Conservation (phyloP, 1,139 yeast genomes). For the Scheffersomyces illinoinensis region DNA sequence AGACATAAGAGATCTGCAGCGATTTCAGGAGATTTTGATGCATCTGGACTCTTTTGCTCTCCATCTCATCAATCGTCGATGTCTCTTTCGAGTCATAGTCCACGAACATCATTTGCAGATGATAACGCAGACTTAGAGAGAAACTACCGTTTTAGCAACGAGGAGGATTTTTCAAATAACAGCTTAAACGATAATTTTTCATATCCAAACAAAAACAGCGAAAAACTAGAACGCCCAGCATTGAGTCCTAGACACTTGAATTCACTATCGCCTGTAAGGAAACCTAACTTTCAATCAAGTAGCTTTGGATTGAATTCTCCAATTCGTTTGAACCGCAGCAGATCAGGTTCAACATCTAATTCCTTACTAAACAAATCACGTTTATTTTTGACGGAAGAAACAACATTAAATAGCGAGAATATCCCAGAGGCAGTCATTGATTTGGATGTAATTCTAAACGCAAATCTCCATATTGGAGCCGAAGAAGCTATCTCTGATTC, state of each 20-base stretch:
- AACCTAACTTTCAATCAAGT: conserved; percentile 6
- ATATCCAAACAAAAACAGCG: conserved; percentile 30
- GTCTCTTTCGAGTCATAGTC: conserved; percentile 5
- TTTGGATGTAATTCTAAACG: conserved; percentile 57
- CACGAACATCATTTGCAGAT: conserved; percentile 9
- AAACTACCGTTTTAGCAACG: conserved; percentile 34
- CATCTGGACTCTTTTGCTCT: conserved; percentile 38
- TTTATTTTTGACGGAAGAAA: conserved; percentile 38
- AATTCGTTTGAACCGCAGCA: conserved; percentile 29
- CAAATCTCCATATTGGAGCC: conserved; percentile 33
- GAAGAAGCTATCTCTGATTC: conserved; percentile 6
- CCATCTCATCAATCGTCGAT: conserved; percentile 9
- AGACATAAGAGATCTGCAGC: conserved; percentile 73
- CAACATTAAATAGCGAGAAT: conserved; percentile 31
- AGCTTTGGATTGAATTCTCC: conserved; percentile 35
- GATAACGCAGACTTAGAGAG: conserved; percentile 19
- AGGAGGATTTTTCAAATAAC: conserved; percentile 31
- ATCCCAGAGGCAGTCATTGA: conserved; percentile 67
- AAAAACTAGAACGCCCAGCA: conserved; percentile 5
- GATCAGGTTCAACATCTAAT: conserved; percentile 19
- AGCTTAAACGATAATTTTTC: conserved; percentile 22
- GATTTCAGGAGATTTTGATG: conserved; percentile 71
- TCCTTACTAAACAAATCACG: conserved; percentile 18
- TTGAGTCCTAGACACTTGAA: not conserved
- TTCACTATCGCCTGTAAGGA: conserved; percentile 7